Base-by-base conservation (phyloP, 169 alveolate species). In the Cryptosporidium viatorum region DNA sequence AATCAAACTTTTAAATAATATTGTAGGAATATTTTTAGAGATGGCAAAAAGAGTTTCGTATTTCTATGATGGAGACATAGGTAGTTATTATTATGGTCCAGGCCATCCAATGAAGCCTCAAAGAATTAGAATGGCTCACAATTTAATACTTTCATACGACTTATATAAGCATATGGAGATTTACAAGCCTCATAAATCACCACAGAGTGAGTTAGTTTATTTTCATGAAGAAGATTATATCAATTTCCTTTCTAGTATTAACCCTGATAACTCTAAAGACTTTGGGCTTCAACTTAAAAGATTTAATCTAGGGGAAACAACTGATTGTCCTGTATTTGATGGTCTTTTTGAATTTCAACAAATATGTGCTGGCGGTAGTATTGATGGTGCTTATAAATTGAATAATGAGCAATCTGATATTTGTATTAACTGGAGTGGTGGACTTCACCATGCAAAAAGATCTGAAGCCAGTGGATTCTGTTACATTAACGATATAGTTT, bases 41-140 rank as follows among this genome's bases (percentile, higher is more conserved):
- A 94, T 92, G 93, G 92, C 91, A 60, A 93, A 93, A 70, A 92
- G 97, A 62, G 97, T 96, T 51, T 94, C 97, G 1, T 97, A 97
- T 92, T 96, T 96, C 71, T 95, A 97, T 70, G 98, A 95, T 94
- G 98, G 98, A 35, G 99, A 97, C 73, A 96, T 97, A 41, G 99
- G 99, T 9, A 95, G 98, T 60, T 98, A 95, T 91, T 98, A 98
- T 93, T 98, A 98, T 92, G 99, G 99, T 9, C 98, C 98, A 14
- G 99, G 99, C 5, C 99, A 98, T 91, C 99, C 99, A n/a, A 98
- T 98, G 99, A 98, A 98, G 91, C 99, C 99, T 7, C 99, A 97
- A 91, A 91, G 99, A 91, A 98, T 98, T 18, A 96, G 99, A 68
- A 97, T 98, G 99, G 98, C 99, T 23, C 99, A 98, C 94, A 96